These are phyloP conservation scores for Fusarium sambucinum DNA, from an alignment of 2,329 filamentous ascomycete genomes.

Conservation along the genomic window DNA sequence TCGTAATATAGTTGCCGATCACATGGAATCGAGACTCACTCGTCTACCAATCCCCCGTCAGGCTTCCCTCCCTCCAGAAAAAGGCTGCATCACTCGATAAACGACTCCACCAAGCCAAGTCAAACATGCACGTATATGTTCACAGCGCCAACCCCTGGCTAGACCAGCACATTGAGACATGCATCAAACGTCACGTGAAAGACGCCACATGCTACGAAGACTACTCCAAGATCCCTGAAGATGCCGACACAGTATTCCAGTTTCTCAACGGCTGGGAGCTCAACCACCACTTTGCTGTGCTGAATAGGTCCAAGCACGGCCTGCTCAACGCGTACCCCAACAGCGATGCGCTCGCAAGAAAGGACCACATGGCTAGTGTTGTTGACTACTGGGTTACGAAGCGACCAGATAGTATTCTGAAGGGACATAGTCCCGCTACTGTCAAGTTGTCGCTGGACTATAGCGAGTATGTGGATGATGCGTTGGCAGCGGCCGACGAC, in stretches of 20 bases:
- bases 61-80: conserved; percentile 41
- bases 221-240: conserved; percentile 46
- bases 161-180: conserved; percentile 49
- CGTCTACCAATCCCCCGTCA: conserved; percentile 15
- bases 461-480: conserved; percentile 55
- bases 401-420: conserved; percentile 50
- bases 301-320: conserved; percentile 48
- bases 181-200: conserved; percentile 48
- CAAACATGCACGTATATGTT: conserved; percentile 41
- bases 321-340: conserved; percentile 57
- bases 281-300: conserved; percentile 50
- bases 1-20: not conserved
- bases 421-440: conserved; percentile 49
- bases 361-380: conserved; percentile 52
- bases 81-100: conserved; percentile 15
- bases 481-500: conserved; percentile 54
- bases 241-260: conserved; percentile 47
- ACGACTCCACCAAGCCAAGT: rapidly evolving
- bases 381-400: conserved; percentile 56
- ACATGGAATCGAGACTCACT: conserved; percentile 24
- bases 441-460: conserved; percentile 55
- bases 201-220: conserved; percentile 49
- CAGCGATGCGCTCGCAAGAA: conserved; percentile 55
- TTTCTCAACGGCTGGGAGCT: conserved; percentile 54
- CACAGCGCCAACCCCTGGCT: conserved; percentile 50